phyloP scores from a whole-genome alignment of 495 filamentous ascomycete genomes.

The Terfezia boudieri region DNA sequence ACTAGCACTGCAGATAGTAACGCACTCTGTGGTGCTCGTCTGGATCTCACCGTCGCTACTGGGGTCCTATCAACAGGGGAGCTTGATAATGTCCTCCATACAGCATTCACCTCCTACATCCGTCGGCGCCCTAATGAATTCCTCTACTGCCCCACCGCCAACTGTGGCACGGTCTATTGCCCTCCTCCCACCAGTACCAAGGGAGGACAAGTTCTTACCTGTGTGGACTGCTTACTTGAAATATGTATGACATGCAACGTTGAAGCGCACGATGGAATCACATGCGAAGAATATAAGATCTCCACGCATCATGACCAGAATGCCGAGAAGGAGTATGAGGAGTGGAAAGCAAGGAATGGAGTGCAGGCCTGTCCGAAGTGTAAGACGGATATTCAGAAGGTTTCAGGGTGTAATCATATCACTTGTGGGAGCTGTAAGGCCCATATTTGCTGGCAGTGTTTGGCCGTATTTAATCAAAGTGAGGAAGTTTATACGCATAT shows the following conservation, averaged over 20 bases:
- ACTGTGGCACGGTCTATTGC: constrained; percentile 19
- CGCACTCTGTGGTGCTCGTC: not conserved
- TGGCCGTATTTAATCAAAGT: constrained; percentile 8
- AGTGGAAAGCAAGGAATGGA: constrained; percentile 13
- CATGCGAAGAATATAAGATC: constrained; percentile 18
- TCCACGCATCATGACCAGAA: constrained; percentile 4
- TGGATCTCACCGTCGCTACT: not conserved
- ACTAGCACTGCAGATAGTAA: constrained; percentile 1
- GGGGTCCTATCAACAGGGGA: constrained; percentile 7
- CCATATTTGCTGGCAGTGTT: constrained; percentile 24
- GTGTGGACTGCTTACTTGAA: constrained; percentile 18
- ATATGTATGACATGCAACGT: constrained; percentile 20
- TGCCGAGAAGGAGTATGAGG: constrained; percentile 4
- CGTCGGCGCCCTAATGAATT: constrained; percentile 12
- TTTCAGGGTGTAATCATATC: constrained; percentile 22
- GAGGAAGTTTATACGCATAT: constrained; percentile 18
- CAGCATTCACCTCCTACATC: constrained; percentile 18
- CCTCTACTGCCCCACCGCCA: constrained; percentile 22
- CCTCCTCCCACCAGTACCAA: not conserved
- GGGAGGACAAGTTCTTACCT: constrained; percentile 13
- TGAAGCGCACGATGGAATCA: constrained; percentile 19
- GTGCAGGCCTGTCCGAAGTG: constrained; percentile 19
- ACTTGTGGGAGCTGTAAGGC: constrained; percentile 14
- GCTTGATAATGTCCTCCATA: constrained; percentile 13
- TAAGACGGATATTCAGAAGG: constrained; percentile 18